phyloP scores from a whole-genome alignment of 176 grass and related monocot genomes.

The Zea luxurians region DNA sequence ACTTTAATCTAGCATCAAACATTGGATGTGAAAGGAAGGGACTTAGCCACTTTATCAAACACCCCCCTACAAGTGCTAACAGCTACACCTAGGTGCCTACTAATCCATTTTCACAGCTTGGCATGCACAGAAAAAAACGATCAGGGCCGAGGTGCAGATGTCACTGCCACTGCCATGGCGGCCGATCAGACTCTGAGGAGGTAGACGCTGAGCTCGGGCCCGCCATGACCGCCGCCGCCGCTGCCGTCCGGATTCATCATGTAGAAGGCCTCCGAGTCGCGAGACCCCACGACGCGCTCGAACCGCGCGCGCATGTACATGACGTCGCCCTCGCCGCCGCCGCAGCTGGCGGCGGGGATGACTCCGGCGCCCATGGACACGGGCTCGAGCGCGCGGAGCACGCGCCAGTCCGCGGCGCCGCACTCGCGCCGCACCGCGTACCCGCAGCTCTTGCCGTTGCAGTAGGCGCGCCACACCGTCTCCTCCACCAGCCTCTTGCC shows the following conservation, averaged over 20 bases:
- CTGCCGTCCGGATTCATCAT: conserved; percentile 90
- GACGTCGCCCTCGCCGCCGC: conserved; percentile 65
- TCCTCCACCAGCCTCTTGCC: conserved; percentile 62
- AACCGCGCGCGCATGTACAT: conserved; percentile 97
- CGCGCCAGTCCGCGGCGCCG: conserved; percentile 62
- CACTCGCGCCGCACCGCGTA: conserved; percentile 81
- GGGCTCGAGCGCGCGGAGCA: conserved; percentile 75
- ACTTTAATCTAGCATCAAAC: too few relatives aligned
- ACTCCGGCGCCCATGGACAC: conserved; percentile 89
- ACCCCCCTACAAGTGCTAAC: background rate
- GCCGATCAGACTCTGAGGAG: conserved; percentile 73
- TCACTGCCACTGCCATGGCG: background rate
- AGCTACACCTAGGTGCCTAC: background rate
- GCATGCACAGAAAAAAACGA: conserved; percentile 12
- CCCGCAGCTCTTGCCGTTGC: conserved; percentile 82
- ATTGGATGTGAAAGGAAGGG: too few relatives aligned
- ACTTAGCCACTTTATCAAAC: too few relatives aligned
- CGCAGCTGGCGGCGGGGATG: conserved; percentile 61
- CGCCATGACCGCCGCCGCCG: conserved; percentile 38
- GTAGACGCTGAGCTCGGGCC: conserved; percentile 88
- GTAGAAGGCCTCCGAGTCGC: conserved; percentile 94
- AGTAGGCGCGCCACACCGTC: conserved; percentile 81
- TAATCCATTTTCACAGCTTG: conserved; percentile 4
- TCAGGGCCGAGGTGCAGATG: too few relatives aligned
- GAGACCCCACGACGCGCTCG: conserved; percentile 86